Evolutionary conservation across 164 flowering plant species (phyloP).

Genomic region (Stephania japonica): DNA sequence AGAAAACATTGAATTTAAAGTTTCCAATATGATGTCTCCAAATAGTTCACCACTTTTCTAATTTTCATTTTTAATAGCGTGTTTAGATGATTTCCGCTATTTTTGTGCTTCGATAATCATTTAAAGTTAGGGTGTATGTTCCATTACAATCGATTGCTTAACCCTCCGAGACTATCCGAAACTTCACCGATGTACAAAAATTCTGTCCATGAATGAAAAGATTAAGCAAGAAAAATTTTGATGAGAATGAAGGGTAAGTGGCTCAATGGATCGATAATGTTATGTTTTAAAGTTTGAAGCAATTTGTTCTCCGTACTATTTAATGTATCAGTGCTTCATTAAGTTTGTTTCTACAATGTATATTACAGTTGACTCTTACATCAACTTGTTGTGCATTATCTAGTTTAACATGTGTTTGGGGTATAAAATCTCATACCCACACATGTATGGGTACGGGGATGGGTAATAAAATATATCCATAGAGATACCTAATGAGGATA

Average conservation of each 20-base stretch:
- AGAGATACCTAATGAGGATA: too few species aligned
- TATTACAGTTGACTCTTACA: not conserved
- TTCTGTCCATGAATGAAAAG: conserved; percentile 90
- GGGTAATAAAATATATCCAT: too few species aligned
- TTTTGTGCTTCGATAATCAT: not conserved
- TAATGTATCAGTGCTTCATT: not conserved
- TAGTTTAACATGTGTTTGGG: not conserved
- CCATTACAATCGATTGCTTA: not conserved
- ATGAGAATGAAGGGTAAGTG: conserved; percentile 74
- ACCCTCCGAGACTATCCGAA: conserved; percentile 59
- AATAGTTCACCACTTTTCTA: too few species aligned
- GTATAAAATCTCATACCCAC: too few species aligned
- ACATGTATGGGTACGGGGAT: too few species aligned
- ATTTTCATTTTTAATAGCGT: too few species aligned
- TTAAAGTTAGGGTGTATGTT: not conserved
- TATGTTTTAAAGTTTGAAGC: not conserved
- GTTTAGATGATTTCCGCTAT: too few species aligned
- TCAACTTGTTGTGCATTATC: too few species aligned
- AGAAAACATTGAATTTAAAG: too few species aligned
- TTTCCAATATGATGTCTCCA: too few species aligned
- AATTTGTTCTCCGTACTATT: not conserved
- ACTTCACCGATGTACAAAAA: conserved; percentile 72
- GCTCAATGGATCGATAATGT: conserved; percentile 30
- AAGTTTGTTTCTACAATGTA: not conserved
- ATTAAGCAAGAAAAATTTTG: conserved; percentile 89